phyloP scores from a whole-genome alignment of 2,329 filamentous ascomycete species.

The Thelonectria discophora region DNA sequence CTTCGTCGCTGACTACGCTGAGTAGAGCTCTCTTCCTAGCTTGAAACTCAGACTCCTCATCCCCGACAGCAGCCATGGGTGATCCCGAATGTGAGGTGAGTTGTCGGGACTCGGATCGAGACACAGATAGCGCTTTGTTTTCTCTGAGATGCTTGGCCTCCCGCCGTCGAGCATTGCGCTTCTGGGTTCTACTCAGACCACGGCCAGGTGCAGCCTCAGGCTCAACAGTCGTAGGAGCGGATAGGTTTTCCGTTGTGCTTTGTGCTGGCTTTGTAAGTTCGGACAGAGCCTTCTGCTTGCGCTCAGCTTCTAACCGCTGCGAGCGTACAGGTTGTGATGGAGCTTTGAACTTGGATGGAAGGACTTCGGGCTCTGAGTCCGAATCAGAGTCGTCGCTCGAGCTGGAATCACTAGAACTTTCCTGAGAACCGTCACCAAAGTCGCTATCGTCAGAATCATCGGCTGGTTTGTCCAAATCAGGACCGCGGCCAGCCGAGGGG shows the following conservation, averaged over 20 bases:
- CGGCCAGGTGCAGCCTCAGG: conserved; percentile 43
- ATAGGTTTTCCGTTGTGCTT: conserved; percentile 4
- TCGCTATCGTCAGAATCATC: neutral
- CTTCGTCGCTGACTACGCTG: conserved; percentile 38
- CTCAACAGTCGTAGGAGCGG: conserved; percentile 9
- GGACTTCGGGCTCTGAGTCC: conserved; percentile 48
- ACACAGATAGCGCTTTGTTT: neutral
- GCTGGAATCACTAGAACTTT: conserved; percentile 31
- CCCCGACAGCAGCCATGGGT: conserved; percentile 21
- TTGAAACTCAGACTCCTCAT: conserved; percentile 43
- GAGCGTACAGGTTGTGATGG: no score
- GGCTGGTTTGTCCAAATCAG: neutral
- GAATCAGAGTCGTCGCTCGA: conserved; percentile 42
- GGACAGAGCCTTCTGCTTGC: neutral
- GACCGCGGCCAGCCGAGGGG: neutral
- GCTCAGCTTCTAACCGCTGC: neutral
- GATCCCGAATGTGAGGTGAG: conserved; percentile 37
- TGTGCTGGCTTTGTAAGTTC: conserved; percentile 8
- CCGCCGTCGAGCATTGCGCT: conserved; percentile 61
- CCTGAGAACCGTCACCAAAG: neutral
- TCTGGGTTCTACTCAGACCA: conserved; percentile 57
- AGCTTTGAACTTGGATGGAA: conserved; percentile 48
- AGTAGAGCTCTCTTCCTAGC: conserved; percentile 55
- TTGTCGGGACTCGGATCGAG: conserved; percentile 22
- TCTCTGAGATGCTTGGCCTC: conserved; percentile 43